Percentiles rank a stretch among this genome's conserved stretches.
These are phyloP conservation scores for Domatiomyces catenatus DNA, from an alignment of 2,329 filamentous ascomycete genomes.

Conservation along the genomic window DNA sequence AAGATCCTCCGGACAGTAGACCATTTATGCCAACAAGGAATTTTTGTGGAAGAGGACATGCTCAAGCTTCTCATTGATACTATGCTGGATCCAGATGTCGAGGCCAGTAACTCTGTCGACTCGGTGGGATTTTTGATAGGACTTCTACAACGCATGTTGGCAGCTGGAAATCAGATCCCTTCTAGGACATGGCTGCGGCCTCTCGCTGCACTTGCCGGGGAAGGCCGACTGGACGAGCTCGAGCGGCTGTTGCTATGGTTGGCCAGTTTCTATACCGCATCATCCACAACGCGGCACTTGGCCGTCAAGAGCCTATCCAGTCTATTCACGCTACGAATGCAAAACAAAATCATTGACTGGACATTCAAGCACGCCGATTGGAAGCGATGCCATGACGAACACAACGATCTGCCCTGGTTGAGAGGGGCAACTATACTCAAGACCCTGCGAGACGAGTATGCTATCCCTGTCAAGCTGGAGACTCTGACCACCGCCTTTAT, in stretches of 20 bases:
- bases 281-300: conserved; percentile 16
- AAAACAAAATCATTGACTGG: conserved; percentile 35
- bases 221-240: conserved; percentile 34
- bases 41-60: background rate
- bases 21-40: conserved; percentile 2
- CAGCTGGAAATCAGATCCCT: background rate
- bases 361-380: conserved; percentile 24
- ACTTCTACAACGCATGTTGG: background rate
- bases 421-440: conserved; percentile 11
- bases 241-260: conserved; percentile 28
- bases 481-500: background rate
- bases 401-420: conserved; percentile 4
- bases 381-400: background rate
- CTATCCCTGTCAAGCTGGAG: conserved; percentile 6
- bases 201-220: background rate
- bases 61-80: background rate
- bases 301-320: conserved; percentile 20
- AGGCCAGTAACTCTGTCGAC: background rate
- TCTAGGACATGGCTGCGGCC: background rate
- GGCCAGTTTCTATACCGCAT: conserved; percentile 21
- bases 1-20: conserved; percentile 2
- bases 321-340: conserved; percentile 30
- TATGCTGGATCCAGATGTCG: background rate
- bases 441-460: conserved; percentile 7
- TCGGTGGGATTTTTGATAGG: background rate